These are phyloP conservation scores for Gentiana macrophylla DNA, from an alignment of 257 asterid genomes.

Conservation along the genomic window DNA sequence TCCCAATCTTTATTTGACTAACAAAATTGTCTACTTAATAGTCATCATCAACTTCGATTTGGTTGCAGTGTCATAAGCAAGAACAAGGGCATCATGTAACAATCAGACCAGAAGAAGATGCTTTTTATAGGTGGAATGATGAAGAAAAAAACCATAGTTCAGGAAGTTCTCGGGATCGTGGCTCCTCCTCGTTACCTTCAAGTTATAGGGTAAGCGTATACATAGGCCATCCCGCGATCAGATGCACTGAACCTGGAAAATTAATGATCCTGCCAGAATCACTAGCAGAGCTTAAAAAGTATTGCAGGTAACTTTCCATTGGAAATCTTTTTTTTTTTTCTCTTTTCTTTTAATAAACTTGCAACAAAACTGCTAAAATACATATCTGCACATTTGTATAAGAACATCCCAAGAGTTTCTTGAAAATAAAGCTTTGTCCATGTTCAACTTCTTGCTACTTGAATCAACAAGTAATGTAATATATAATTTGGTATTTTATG, in stretches of 20 bases:
- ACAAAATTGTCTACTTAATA: constrained; percentile 1
- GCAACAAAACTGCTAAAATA: too few species aligned
- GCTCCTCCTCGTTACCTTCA: constrained; percentile 21
- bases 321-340: too few species aligned
- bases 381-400: too few species aligned
- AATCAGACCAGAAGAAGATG: constrained; percentile 11
- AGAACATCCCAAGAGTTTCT: neutral
- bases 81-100: constrained; percentile 58
- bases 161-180: constrained; percentile 7
- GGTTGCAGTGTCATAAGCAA: constrained; percentile 27
- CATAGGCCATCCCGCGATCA: constrained; percentile 50
- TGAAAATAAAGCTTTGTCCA: constrained; percentile 3
- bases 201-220: constrained; percentile 66
- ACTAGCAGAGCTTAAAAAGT: constrained; percentile 45
- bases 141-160: constrained; percentile 12
- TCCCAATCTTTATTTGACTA: neutral
- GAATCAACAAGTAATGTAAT: neutral
- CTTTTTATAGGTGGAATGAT: constrained; percentile 11
- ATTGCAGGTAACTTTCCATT: constrained; percentile 43
- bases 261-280: constrained; percentile 48
- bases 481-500: too few species aligned
- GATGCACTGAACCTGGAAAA: constrained; percentile 66
- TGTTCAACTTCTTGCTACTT: too few species aligned
- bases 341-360: too few species aligned
- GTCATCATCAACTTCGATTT: neutral